Percentiles rank a stretch among this genome's conserved stretches.
These are phyloP conservation scores for Phymatotrichopsis omnivora DNA, from an alignment of 2,329 filamentous ascomycete genomes.

Conservation along the genomic window DNA sequence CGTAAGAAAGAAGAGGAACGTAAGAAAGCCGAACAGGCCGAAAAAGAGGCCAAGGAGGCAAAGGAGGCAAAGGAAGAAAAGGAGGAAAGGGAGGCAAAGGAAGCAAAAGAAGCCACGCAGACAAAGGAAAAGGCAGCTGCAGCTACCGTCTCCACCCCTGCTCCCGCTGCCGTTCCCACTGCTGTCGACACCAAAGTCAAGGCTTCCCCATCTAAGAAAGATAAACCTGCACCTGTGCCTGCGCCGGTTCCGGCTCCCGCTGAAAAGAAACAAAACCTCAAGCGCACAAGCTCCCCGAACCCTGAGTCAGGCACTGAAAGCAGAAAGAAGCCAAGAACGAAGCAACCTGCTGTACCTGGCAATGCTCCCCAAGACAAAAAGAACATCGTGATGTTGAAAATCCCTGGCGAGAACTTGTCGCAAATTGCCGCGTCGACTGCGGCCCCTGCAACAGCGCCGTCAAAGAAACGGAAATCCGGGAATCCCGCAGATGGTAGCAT, in stretches of 20 bases:
- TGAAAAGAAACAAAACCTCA: slow-evolving; percentile 15
- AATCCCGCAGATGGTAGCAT: slow-evolving; percentile 24
- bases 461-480: slow-evolving; percentile 30
- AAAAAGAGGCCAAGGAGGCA: slow-evolving; percentile 32
- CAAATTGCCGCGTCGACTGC: slow-evolving; percentile 24
- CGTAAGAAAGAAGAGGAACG: slow-evolving; percentile 37
- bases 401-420: slow-evolving; percentile 23
- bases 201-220: too few species aligned
- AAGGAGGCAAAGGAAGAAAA: slow-evolving; percentile 41
- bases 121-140: slow-evolving; percentile 17
- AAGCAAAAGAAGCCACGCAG: slow-evolving; percentile 23
- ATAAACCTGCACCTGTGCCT: too few species aligned
- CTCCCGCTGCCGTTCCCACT: slow-evolving; percentile 12
- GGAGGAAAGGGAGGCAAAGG: slow-evolving; percentile 39
- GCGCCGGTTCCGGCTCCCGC: too few species aligned
- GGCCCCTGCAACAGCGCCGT: slow-evolving; percentile 9
- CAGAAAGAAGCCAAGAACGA: slow-evolving; percentile 28
- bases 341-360: slow-evolving; percentile 8
- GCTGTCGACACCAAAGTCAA: slow-evolving; percentile 15
- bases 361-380: slow-evolving; percentile 22
- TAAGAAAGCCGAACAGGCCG: slow-evolving; percentile 22
- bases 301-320: slow-evolving; percentile 28
- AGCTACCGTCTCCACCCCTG: slow-evolving; percentile 5
- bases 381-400: slow-evolving; percentile 25
- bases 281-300: slow-evolving; percentile 27